A percentile compares a stretch with the other conserved stretches of the same genome.
Conservation (phyloP, 2,329 filamentous ascomycete genomes). For the Fonsecaea multimorphosa region DNA sequence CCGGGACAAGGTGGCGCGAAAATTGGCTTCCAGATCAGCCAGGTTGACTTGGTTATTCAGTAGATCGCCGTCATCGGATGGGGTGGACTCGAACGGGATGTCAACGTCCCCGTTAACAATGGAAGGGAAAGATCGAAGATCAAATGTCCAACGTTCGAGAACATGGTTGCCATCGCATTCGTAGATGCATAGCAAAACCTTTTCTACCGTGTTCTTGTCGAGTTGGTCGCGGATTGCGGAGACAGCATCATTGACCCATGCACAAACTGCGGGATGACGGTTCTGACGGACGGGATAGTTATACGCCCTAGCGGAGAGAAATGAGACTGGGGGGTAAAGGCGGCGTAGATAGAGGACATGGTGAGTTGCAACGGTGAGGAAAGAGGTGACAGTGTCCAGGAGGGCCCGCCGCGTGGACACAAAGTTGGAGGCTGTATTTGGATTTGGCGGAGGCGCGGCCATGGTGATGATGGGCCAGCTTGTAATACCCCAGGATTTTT, state of each 20-base stretch:
- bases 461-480: constrained; percentile 5
- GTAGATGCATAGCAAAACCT: constrained; percentile 64
- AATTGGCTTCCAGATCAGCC: constrained; percentile 56
- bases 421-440: constrained; percentile 46
- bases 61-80: constrained; percentile 36
- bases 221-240: constrained; percentile 74
- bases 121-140: constrained; percentile 62
- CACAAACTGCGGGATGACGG: constrained; percentile 82
- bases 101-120: constrained; percentile 55
- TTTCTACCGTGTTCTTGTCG: constrained; percentile 62
- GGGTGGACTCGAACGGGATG: constrained; percentile 51
- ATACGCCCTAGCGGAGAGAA: constrained; percentile 79
- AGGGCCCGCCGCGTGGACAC: constrained; percentile 50
- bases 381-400: constrained; percentile 70
- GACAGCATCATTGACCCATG: constrained; percentile 83
- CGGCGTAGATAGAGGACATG: constrained; percentile 81
- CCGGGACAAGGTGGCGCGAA: constrained; percentile 54
- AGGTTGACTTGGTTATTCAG: constrained; percentile 37
- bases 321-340: constrained; percentile 79
- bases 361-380: constrained; percentile 82
- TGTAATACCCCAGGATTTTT: not conserved
- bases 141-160: constrained; percentile 66
- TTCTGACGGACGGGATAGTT: constrained; percentile 84
- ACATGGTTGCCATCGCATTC: constrained; percentile 57
- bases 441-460: constrained; percentile 26